A percentile compares a stretch with the other conserved stretches of the same genome.
Evolutionary conservation across 805 yeast genomes (phyloP).

Genomic region (Lachancea lanzarotensis): DNA sequence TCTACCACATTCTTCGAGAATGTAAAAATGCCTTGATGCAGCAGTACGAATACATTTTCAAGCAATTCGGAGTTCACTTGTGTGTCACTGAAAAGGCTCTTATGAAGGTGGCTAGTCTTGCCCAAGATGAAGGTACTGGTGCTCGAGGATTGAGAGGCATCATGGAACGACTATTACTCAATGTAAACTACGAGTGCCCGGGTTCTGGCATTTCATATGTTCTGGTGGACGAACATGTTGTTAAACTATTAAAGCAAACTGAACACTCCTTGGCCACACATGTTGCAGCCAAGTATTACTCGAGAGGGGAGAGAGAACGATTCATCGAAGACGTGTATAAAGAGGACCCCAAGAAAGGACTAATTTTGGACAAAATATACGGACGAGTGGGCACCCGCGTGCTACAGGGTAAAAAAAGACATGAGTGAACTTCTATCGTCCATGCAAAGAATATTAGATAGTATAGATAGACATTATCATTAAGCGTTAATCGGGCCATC

Average conservation of each 20-base stretch:
- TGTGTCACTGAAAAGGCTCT: slow-evolving; percentile 45
- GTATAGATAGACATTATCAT: neutral
- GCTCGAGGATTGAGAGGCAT: slow-evolving; percentile 54
- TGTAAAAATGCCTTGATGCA: slow-evolving; percentile 49
- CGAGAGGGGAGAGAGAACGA: slow-evolving; percentile 37
- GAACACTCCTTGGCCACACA: slow-evolving; percentile 29
- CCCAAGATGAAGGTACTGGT: slow-evolving; percentile 50
- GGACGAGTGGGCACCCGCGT: slow-evolving; percentile 21
- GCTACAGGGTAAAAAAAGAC: slow-evolving; percentile 7
- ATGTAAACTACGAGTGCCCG: slow-evolving; percentile 54
- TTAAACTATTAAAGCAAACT: slow-evolving; percentile 33
- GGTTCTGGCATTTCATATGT: slow-evolving; percentile 49
- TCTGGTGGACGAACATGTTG: slow-evolving; percentile 40
- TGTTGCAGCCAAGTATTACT: slow-evolving; percentile 39
- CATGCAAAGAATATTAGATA: neutral
- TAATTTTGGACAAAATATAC: slow-evolving; percentile 31
- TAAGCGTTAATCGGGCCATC: neutral
- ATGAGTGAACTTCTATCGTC: neutral
- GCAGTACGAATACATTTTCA: slow-evolving; percentile 49
- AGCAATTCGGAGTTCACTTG: slow-evolving; percentile 45
- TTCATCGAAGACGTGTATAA: slow-evolving; percentile 36
- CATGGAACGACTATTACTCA: slow-evolving; percentile 44
- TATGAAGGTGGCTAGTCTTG: slow-evolving; percentile 41
- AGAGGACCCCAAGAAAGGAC: slow-evolving; percentile 39
- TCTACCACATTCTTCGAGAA: slow-evolving; percentile 45